These are phyloP conservation scores for Plasmodium cynomolgi DNA, from an alignment of 169 alveolate species.

Conservation along the genomic window DNA sequence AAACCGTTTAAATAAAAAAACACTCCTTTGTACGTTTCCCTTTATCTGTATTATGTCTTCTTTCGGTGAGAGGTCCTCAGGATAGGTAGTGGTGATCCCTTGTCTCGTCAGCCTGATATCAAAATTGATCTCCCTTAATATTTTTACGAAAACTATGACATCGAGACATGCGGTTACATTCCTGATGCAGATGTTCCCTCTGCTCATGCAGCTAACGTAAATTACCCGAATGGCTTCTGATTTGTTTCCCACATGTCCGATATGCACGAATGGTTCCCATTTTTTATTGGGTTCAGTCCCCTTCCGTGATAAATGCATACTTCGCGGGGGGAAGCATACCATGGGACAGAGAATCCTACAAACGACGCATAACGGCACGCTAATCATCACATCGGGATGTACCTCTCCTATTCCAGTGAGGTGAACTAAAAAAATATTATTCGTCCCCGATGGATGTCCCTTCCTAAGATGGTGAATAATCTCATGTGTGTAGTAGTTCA, in stretches of 20 bases:
- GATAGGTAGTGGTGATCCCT: neutral
- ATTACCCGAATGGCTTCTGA: conserved; percentile 25
- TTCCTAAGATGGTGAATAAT: neutral
- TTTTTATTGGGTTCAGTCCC: neutral
- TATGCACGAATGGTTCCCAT: neutral
- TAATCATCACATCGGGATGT: neutral
- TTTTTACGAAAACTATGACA: conserved; percentile 20
- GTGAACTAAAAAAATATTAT: neutral
- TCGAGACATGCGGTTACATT: conserved; percentile 31
- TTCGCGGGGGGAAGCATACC: neutral
- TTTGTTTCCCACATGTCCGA: conserved; percentile 3
- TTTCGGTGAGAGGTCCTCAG: neutral
- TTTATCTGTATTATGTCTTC: neutral
- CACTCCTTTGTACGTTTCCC: conserved; percentile 16
- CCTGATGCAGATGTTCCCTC: neutral
- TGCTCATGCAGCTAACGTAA: conserved; percentile 7
- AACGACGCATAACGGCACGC: neutral
- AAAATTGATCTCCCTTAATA: conserved; percentile 10
- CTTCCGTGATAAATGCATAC: neutral
- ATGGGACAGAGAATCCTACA: conserved; percentile 8
- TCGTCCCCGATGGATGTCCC: neutral
- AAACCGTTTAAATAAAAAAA: conserved; percentile 16
- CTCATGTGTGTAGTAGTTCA: conserved; percentile 7
- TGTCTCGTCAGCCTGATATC: neutral
- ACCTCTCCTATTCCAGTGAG: neutral